phyloP scores from a whole-genome alignment of 2,329 filamentous ascomycete species.

The Simplicillium aogashimaense region DNA sequence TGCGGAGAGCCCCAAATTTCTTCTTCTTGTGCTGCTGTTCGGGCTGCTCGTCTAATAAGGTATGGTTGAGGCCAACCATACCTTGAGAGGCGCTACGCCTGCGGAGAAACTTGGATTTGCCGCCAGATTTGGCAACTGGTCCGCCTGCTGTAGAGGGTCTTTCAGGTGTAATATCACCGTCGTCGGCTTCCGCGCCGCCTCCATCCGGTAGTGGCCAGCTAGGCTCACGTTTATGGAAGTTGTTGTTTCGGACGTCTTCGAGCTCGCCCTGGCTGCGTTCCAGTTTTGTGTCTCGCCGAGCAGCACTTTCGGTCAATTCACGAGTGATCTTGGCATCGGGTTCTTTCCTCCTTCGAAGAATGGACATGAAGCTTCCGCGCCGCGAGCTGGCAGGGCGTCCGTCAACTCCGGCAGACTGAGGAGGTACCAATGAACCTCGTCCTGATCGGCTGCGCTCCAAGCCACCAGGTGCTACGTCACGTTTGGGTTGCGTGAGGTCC shows the following conservation, averaged over 20 bases:
- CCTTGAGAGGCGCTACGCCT: constrained; percentile 27
- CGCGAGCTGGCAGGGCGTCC: constrained; percentile 22
- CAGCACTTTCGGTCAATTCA: constrained; percentile 44
- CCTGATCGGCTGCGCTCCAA: constrained; percentile 32
- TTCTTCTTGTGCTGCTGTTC: constrained; percentile 41
- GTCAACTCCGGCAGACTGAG: constrained; percentile 12
- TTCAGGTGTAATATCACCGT: constrained; percentile 14
- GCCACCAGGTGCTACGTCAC: constrained; percentile 7
- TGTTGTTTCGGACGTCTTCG: constrained; percentile 28
- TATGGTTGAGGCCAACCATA: constrained; percentile 11
- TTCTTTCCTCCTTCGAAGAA: constrained; percentile 53
- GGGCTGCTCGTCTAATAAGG: background rate
- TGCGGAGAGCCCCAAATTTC: constrained; percentile 57
- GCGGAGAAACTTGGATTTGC: constrained; percentile 20
- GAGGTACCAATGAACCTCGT: constrained; percentile 20
- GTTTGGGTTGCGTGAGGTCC: constrained; percentile 20
- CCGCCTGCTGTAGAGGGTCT: constrained; percentile 25
- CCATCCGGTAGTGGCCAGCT: constrained; percentile 23
- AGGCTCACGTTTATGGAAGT: constrained; percentile 16
- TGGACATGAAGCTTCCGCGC: constrained; percentile 44
- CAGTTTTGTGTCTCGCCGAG: constrained; percentile 50
- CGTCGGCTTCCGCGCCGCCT: constrained; percentile 20
- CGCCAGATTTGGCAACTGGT: constrained; percentile 8
- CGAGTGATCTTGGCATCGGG: constrained; percentile 42
- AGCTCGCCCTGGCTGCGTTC: constrained; percentile 49